Evolutionary conservation across 495 filamentous ascomycete species (phyloP), one percentile per base, ranked within the genome.

Genomic region (Talaromyces borbonicus): DNA sequence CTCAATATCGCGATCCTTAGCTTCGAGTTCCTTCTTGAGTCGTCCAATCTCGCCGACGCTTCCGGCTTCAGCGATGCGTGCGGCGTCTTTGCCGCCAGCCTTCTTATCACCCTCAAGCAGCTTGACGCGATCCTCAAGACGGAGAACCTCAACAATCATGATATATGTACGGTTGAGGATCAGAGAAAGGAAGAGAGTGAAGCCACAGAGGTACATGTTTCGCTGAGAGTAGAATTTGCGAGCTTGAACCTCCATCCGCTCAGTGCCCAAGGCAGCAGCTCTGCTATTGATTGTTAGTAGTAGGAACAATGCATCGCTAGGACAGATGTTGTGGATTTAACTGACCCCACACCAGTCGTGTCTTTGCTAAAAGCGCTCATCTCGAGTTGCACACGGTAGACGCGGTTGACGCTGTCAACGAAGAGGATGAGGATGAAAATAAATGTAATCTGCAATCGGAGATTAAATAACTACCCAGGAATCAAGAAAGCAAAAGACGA

Each of bases 141-240:
- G 86, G 48, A 98, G 80, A 8, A 85, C 78, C 52, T 98, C 92
- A 42, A 97, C 78, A 59, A 96, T 97, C 87, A 97, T 89, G 57
- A 79, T 82, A 73, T 97, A 96, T 56, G 93, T 97, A 59, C 93
- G 90, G 78, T 98, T 97, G 59, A 98, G 87, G 67, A 98, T 97
- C 35, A 98, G 74, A 29, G 90, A 96, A 46, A 98, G 81, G 81
- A 98, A 98, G 49, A 97, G 84, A 0, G 92, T 98, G 74, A 98
- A 98, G 56, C 92, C 92, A 69, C 93, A 97, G 46, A 98, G 88
- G 72, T 98, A 98, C 93, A 98, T 96, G 79, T 98, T 98, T 60
- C 92, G 90, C 71, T 98, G 90, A 49, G 90, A 94, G 79, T 98
- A 98, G 75, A 98, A 98, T 67, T 97, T 97, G 74, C 92, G 90